A percentile compares a stretch with the other conserved stretches of the same genome.
phyloP scores from a whole-genome alignment of 2,329 filamentous ascomycete genomes.

The Pleomassaria siparia region DNA sequence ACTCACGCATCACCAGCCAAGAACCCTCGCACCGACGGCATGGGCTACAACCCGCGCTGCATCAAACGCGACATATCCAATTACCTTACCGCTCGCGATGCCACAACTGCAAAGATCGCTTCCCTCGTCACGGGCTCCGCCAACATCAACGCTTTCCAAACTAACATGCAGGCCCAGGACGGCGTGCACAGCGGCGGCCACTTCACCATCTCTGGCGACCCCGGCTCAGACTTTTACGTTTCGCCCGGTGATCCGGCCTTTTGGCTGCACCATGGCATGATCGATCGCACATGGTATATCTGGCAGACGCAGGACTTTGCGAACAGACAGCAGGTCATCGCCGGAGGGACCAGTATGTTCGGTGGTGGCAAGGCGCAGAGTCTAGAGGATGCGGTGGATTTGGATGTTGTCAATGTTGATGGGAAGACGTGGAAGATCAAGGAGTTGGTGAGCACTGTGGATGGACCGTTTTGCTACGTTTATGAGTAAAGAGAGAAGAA shows the following conservation, averaged over 20 bases:
- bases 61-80: slow-evolving; percentile 43
- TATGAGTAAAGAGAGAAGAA: slow-evolving; percentile 35
- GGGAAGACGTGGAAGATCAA: slow-evolving; percentile 42
- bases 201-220: slow-evolving; percentile 49
- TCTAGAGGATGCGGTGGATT: slow-evolving; percentile 39
- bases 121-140: slow-evolving; percentile 24
- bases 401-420: slow-evolving; percentile 41
- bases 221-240: slow-evolving; percentile 49
- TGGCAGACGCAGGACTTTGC: slow-evolving; percentile 52
- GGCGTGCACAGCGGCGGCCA: slow-evolving; percentile 51
- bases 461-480: slow-evolving; percentile 52
- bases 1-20: slow-evolving; percentile 38
- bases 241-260: slow-evolving; percentile 52
- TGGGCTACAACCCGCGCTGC: slow-evolving; percentile 44
- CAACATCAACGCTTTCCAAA: slow-evolving; percentile 43
- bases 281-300: slow-evolving; percentile 53
- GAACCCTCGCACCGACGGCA: slow-evolving; percentile 35
- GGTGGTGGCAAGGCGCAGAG: slow-evolving; percentile 21
- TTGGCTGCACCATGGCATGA: slow-evolving; percentile 52
- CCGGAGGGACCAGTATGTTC: slow-evolving; percentile 48
- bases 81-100: slow-evolving; percentile 28
- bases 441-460: slow-evolving; percentile 49
- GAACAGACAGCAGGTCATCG: slow-evolving; percentile 45
- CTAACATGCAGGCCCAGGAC: slow-evolving; percentile 38
- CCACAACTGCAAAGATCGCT: slow-evolving; percentile 32